Conservation (phyloP, 129 eudicot genomes). For the Flaveria sonorensis region DNA sequence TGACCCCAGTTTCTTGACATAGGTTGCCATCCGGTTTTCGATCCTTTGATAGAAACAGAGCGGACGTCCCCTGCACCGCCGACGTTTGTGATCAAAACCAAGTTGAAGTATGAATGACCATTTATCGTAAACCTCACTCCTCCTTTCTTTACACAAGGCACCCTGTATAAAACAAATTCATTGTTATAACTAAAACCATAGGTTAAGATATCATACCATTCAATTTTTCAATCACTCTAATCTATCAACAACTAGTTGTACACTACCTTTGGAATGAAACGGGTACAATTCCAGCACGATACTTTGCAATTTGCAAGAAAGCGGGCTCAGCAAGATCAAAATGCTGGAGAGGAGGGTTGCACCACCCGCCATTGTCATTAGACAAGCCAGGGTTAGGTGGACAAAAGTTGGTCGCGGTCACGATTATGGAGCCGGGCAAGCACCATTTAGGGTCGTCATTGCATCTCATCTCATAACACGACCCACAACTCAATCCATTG, state of each 20-base stretch:
- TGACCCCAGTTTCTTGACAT: constrained; percentile 93
- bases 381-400: constrained; percentile 74
- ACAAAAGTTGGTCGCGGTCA: constrained; percentile 88
- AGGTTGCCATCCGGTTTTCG: constrained; percentile 70
- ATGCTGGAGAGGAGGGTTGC: constrained; percentile 87
- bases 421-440: constrained; percentile 54
- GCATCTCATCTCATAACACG: constrained; percentile 76
- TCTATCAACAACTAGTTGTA: background rate
- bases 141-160: constrained; percentile 75
- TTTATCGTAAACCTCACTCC: constrained; percentile 81
- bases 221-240: background rate
- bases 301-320: constrained; percentile 76
- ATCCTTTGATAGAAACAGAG: constrained; percentile 72
- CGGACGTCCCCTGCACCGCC: constrained; percentile 88
- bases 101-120: constrained; percentile 81
- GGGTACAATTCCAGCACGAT: constrained; percentile 84
- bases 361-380: constrained; percentile 89
- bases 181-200: background rate
- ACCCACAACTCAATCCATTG: constrained; percentile 78
- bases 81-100: constrained; percentile 72
- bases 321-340: constrained; percentile 86
- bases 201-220: background rate
- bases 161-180: constrained; percentile 39
- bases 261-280: constrained; percentile 70
- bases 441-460: constrained; percentile 65